Percentiles rank a stretch among this genome's conserved stretches.
Conservation (phyloP, 2,329 filamentous ascomycete genomes). For the Hypomyces rosellus region DNA sequence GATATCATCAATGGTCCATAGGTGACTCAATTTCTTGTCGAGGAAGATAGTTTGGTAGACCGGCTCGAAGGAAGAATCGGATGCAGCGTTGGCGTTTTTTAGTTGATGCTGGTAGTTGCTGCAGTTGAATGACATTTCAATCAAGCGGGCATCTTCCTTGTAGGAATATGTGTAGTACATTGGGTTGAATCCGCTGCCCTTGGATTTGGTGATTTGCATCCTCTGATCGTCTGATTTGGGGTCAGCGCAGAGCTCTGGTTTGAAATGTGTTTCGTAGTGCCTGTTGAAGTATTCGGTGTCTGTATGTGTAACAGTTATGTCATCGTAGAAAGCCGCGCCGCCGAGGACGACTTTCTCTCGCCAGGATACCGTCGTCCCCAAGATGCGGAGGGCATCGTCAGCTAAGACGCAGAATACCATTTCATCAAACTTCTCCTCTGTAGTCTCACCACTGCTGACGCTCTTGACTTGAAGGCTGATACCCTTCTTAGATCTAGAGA, state of each 20-base stretch:
- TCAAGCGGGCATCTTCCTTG: conserved; percentile 45
- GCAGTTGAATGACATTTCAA: conserved; percentile 69
- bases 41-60: conserved; percentile 67
- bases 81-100: conserved; percentile 30
- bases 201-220: conserved; percentile 35
- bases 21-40: conserved; percentile 47
- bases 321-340: conserved; percentile 63
- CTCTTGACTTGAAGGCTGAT: conserved; percentile 49
- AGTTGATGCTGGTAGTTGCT: conserved; percentile 72
- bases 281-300: conserved; percentile 59
- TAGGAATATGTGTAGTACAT: conserved; percentile 63
- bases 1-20: conserved; percentile 57
- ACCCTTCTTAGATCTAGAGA: conserved; percentile 44
- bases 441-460: conserved; percentile 44
- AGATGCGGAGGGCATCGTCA: conserved; percentile 56
- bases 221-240: conserved; percentile 34
- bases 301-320: conserved; percentile 64
- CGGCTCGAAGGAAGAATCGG: conserved; percentile 40
- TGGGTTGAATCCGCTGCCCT: conserved; percentile 49
- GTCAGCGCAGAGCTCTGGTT: conserved; percentile 43
- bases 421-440: conserved; percentile 54
- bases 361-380: conserved; percentile 51
- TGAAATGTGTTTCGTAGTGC: conserved; percentile 60
- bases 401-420: conserved; percentile 60
- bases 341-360: conserved; percentile 62